Evolutionary conservation across 2,329 filamentous ascomycete genomes (phyloP).

Genomic region (Nemania serpens): DNA sequence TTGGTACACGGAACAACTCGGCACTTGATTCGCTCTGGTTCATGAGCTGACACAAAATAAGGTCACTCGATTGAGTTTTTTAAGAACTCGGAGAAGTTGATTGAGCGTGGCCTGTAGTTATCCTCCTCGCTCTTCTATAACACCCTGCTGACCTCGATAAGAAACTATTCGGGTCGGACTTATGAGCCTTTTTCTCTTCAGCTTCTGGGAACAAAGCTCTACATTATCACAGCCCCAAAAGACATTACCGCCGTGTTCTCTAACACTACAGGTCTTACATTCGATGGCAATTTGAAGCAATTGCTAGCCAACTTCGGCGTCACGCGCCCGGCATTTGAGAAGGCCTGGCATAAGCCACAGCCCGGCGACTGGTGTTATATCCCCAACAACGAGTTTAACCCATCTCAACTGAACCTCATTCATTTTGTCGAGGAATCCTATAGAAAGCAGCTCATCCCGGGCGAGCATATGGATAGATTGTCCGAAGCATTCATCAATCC

Average conservation of each 20-base stretch:
- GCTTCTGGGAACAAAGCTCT: neutral
- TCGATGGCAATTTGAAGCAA: neutral
- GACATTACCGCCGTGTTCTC: neutral
- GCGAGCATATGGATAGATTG: neutral
- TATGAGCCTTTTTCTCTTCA: neutral
- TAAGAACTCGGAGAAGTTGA: neutral
- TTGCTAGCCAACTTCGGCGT: neutral
- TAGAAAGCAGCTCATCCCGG: slow-evolving; percentile 14
- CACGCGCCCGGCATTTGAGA: neutral
- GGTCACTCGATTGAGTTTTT: neutral
- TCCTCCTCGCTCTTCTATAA: neutral
- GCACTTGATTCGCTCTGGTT: neutral
- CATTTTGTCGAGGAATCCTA: slow-evolving; percentile 18
- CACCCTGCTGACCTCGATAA: neutral
- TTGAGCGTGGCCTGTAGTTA: neutral
- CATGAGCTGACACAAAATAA: neutral
- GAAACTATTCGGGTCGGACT: neutral
- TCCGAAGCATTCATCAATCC: neutral
- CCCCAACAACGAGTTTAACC: slow-evolving; percentile 16
- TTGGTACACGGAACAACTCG: neutral
- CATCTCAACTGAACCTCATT: slow-evolving; percentile 11
- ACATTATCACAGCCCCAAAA: neutral
- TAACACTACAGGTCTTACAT: neutral
- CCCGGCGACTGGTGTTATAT: slow-evolving; percentile 22
- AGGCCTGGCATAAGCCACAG: slow-evolving; percentile 16